Evolutionary conservation across 768 basidiomycete species (phyloP), one percentile per base, ranked within the genome.

Genomic region (Boletus sp.): DNA sequence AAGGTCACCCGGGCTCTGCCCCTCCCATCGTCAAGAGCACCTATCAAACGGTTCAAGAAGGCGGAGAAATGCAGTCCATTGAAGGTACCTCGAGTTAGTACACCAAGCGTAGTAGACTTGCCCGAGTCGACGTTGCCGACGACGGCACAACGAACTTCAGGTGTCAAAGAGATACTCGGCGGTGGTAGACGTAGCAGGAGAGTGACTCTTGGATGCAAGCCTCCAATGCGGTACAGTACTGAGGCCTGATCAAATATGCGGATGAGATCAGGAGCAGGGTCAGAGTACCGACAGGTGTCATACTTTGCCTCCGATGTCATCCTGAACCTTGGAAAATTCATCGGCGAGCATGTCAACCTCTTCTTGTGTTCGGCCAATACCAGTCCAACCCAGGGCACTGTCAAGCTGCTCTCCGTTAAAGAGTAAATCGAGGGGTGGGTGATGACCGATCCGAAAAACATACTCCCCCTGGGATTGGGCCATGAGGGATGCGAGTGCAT

Each of bases 61-160:
- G 37, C 54, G 28, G 57, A 71, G 42, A 66, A 54, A 10, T 61
- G 61, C 35, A 64, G 67, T 49, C 64, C 40, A 37, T 30, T 36
- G 28, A 33, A 44, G 63, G 62, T 77, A 81, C 94, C 96, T 71
- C 94, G 80, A n/a, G 96, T 98, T 11, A 99, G 76, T 8, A 98
- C 97, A 47, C 95, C 95, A 17, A 97, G 77, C 11, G 92, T 96
- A 17, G 95, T 96, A 3, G 90, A 93, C 72, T 98, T 98, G 0
- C 96, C 96, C 53, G 91, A 90, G 67, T 92, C 89, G 30, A 94
- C 92, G 67, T 97, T 98, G 4, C 97, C 97, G 6, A 98, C 92
- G 2, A 97, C 94, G 0, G 96, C 95, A 64, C 94, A 93, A 33
- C 97, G 83, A 2, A 97, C 93, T 74, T 99, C 96, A 7, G 91